Evolutionary conservation across 495 filamentous ascomycete genomes (phyloP).

Genomic region (Glutinoglossum americanum): DNA sequence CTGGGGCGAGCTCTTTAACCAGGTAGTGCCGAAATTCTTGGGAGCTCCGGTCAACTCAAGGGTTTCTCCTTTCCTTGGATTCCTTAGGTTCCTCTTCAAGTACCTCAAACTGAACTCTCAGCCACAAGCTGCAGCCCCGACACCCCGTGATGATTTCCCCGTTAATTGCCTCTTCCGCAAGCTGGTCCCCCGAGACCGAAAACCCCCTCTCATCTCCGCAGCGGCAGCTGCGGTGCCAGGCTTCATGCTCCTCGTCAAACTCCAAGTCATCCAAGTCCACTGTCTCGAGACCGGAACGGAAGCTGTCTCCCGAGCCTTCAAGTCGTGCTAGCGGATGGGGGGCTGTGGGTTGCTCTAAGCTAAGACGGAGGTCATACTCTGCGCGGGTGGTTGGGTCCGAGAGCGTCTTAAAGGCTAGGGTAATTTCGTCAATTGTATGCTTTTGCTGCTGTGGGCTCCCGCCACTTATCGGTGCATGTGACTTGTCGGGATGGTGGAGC

Average conservation of each 20-base stretch:
- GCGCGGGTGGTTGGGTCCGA: slow-evolving; percentile 31
- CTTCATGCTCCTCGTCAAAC: slow-evolving; percentile 25
- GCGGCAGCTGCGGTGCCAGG: slow-evolving; percentile 52
- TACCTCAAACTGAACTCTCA: slow-evolving; percentile 50
- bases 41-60: neutral
- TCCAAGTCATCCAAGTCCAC: slow-evolving; percentile 67
- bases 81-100: slow-evolving; percentile 23
- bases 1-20: neutral
- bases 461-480: slow-evolving; percentile 1
- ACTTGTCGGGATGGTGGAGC: slow-evolving; percentile 65
- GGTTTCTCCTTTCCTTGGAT: neutral
- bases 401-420: slow-evolving; percentile 50
- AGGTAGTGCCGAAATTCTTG: neutral
- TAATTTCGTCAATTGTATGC: slow-evolving; percentile 51
- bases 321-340: slow-evolving; percentile 2
- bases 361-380: slow-evolving; percentile 42
- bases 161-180: slow-evolving; percentile 34
- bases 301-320: slow-evolving; percentile 8
- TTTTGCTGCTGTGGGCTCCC: neutral
- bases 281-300: slow-evolving; percentile 53
- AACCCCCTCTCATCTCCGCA: slow-evolving; percentile 65
- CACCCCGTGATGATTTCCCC: slow-evolving; percentile 54
- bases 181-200: slow-evolving; percentile 41
- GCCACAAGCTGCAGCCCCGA: slow-evolving; percentile 60
- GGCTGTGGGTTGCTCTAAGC: slow-evolving; percentile 9